phyloP scores from a whole-genome alignment of 495 filamentous ascomycete genomes.

The Neurospora sp. region DNA sequence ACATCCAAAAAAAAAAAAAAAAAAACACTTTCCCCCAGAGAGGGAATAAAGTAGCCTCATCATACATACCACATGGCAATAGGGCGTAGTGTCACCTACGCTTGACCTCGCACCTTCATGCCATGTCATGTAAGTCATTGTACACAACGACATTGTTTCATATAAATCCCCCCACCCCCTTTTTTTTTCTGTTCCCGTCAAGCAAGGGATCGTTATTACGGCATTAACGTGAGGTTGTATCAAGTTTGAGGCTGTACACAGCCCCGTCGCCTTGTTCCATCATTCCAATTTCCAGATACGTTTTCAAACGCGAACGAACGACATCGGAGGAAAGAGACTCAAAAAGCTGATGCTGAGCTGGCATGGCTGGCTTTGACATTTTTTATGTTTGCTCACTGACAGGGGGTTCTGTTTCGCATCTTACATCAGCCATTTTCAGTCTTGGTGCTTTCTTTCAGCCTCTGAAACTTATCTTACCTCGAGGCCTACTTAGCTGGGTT shows the following conservation, averaged over 20 bases:
- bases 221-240: neutral
- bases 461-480: neutral
- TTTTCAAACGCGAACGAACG: neutral
- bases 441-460: neutral
- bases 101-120: neutral
- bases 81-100: neutral
- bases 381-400: neutral
- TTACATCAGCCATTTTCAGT: neutral
- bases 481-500: neutral
- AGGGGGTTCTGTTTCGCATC: neutral
- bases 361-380: neutral
- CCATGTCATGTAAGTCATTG: neutral
- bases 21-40: neutral
- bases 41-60: neutral
- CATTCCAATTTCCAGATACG: neutral
- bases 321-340: neutral
- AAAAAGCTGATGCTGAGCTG: neutral
- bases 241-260: neutral
- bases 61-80: neutral
- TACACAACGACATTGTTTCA: neutral
- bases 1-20: too few species aligned
- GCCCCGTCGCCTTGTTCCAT: neutral
- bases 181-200: neutral
- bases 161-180: neutral
- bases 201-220: neutral